These are phyloP conservation scores for Geotrichum cucujoidarum DNA, from an alignment of 1,139 yeast species.

Conservation along the genomic window DNA sequence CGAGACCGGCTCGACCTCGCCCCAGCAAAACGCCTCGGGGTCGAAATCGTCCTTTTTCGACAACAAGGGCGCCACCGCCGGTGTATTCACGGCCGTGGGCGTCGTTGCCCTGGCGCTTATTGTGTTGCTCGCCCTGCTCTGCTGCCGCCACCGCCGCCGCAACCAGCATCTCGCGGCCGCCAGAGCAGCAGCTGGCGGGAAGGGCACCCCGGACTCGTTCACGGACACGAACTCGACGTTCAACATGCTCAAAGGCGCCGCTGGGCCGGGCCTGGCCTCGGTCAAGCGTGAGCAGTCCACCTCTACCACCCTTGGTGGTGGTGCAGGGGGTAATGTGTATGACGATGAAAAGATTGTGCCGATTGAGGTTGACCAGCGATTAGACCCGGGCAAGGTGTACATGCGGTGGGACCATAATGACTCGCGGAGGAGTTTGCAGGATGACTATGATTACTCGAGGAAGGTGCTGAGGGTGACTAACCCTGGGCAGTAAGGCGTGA, in stretches of 20 bases:
- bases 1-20: conserved; percentile 39
- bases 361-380: conserved; percentile 57
- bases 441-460: conserved; percentile 69
- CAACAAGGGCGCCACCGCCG: conserved; percentile 63
- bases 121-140: conserved; percentile 30
- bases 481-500: conserved; percentile 42
- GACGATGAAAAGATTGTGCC: conserved; percentile 40
- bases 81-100: conserved; percentile 67
- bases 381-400: conserved; percentile 64
- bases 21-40: conserved; percentile 22
- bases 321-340: conserved; percentile 17
- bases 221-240: conserved; percentile 13
- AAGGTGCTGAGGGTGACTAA: conserved; percentile 66
- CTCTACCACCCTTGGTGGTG: conserved; percentile 17
- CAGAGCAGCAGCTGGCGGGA: conserved; percentile 15
- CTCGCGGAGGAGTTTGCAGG: conserved; percentile 62
- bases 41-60: conserved; percentile 42
- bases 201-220: conserved; percentile 14
- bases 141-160: conserved; percentile 24
- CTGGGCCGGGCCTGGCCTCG: conserved; percentile 13
- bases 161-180: conserved; percentile 21
- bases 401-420: conserved; percentile 48
- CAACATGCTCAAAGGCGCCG: conserved; percentile 16
- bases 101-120: conserved; percentile 46
- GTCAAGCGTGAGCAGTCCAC: conserved; percentile 8